These are phyloP conservation scores for Scutellaria baicalensis DNA, from an alignment of 257 asterid species.

Conservation along the genomic window DNA sequence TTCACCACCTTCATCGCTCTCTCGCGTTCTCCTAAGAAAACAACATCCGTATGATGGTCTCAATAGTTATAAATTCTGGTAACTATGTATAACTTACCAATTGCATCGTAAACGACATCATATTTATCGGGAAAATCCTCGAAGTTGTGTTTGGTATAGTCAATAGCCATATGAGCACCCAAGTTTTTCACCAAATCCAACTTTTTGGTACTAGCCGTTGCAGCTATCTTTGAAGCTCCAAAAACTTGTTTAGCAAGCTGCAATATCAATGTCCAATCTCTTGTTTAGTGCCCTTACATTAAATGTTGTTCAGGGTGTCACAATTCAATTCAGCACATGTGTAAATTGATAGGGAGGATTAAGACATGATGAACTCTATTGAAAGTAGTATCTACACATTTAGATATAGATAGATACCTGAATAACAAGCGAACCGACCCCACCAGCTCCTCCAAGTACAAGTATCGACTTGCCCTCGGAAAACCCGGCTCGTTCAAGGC, in stretches of 20 bases:
- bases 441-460: slow-evolving; percentile 94
- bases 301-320: too few relatives aligned
- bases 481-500: slow-evolving; percentile 57
- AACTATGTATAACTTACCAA: slow-evolving; percentile 49
- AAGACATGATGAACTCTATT: too few relatives aligned
- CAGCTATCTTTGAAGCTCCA: slow-evolving; percentile 80
- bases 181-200: slow-evolving; percentile 54
- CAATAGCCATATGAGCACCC: slow-evolving; percentile 76
- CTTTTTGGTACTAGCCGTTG: slow-evolving; percentile 66
- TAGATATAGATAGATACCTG: slow-evolving; percentile 23
- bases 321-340: too few relatives aligned
- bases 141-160: slow-evolving; percentile 71
- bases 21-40: slow-evolving; percentile 46
- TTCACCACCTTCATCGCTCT: slow-evolving; percentile 70
- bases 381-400: too few relatives aligned
- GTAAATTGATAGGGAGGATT: too few relatives aligned
- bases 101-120: slow-evolving; percentile 72
- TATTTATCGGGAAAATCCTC: slow-evolving; percentile 67
- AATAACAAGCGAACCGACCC: slow-evolving; percentile 84
- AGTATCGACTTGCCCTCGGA: slow-evolving; percentile 68
- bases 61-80: too few relatives aligned
- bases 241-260: slow-evolving; percentile 85
- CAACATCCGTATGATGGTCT: too few relatives aligned
- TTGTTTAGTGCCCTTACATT: too few relatives aligned
- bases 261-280: background rate